These are phyloP conservation scores for Colletotrichum plurivorum DNA, from an alignment of 2,329 filamentous ascomycete genomes.

Conservation along the genomic window DNA sequence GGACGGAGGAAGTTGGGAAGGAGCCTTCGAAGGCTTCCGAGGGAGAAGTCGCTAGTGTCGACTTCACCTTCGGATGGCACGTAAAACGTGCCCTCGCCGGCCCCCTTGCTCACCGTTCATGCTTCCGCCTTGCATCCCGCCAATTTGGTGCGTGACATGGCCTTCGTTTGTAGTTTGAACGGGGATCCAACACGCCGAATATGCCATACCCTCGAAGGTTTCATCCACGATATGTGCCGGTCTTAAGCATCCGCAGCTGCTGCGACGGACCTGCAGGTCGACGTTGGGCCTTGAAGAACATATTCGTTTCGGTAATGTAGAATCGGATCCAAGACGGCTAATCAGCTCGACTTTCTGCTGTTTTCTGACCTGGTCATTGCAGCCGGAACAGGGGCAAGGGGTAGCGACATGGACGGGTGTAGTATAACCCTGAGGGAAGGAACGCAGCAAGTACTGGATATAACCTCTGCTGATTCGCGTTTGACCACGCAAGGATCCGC, in stretches of 20 bases:
- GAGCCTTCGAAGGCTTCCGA: background rate
- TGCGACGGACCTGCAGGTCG: background rate
- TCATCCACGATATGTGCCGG: slow-evolving; percentile 21
- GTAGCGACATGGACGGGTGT: no score
- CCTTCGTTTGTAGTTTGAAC: background rate
- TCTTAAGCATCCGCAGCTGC: slow-evolving; percentile 22
- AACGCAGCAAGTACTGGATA: no score
- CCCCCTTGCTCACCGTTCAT: slow-evolving; percentile 10
- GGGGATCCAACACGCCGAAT: slow-evolving; percentile 5
- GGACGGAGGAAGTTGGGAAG: background rate
- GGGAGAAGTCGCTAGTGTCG: background rate
- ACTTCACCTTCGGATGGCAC: slow-evolving; percentile 19
- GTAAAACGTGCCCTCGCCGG: slow-evolving; percentile 12
- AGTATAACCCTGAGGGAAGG: no score
- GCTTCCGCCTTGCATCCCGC: slow-evolving; percentile 16
- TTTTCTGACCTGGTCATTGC: no score
- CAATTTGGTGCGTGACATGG: slow-evolving; percentile 7
- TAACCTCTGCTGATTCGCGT: no score
- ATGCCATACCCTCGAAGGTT: slow-evolving; percentile 21
- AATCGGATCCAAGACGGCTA: background rate
- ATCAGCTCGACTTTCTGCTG: no score
- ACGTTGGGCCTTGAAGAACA: background rate
- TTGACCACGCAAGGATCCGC: no score
- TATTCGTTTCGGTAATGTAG: background rate
- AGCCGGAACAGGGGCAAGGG: no score